These are phyloP conservation scores for Termitomyces sp. DNA, from an alignment of 768 basidiomycete species.

Conservation along the genomic window DNA sequence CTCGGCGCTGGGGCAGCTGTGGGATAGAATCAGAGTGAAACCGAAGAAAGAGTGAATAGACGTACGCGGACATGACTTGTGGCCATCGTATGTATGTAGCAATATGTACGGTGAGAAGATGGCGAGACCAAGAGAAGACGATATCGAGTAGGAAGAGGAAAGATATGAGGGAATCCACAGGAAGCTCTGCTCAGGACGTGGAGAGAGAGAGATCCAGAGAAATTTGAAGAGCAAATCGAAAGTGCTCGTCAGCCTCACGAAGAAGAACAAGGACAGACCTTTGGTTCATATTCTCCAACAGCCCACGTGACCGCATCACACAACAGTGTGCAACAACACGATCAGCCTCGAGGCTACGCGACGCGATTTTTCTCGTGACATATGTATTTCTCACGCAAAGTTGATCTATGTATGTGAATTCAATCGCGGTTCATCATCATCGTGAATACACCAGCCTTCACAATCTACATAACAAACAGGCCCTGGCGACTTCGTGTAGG, in stretches of 20 bases:
- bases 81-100: constrained; percentile 42
- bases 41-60: constrained; percentile 13
- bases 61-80: constrained; percentile 60
- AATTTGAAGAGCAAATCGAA: constrained; percentile 23
- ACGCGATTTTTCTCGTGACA: constrained; percentile 24
- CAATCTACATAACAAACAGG: too few relatives aligned
- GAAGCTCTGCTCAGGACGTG: constrained; percentile 17
- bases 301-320: constrained; percentile 30
- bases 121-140: constrained; percentile 16
- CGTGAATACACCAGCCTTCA: too few relatives aligned
- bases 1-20: constrained; percentile 68
- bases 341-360: constrained; percentile 22
- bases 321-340: constrained; percentile 32
- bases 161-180: constrained; percentile 20
- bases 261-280: constrained; percentile 22
- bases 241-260: constrained; percentile 36
- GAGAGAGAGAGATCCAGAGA: constrained; percentile 16
- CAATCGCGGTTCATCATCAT: too few relatives aligned
- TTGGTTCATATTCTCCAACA: constrained; percentile 20
- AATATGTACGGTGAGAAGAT: constrained; percentile 23
- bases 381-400: constrained; percentile 9
- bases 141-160: constrained; percentile 23
- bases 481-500: not conserved
- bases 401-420: too few relatives aligned
- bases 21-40: constrained; percentile 12